Evolutionary conservation across 2,329 filamentous ascomycete species (phyloP).

Genomic region (Fusarium decemcellulare): DNA sequence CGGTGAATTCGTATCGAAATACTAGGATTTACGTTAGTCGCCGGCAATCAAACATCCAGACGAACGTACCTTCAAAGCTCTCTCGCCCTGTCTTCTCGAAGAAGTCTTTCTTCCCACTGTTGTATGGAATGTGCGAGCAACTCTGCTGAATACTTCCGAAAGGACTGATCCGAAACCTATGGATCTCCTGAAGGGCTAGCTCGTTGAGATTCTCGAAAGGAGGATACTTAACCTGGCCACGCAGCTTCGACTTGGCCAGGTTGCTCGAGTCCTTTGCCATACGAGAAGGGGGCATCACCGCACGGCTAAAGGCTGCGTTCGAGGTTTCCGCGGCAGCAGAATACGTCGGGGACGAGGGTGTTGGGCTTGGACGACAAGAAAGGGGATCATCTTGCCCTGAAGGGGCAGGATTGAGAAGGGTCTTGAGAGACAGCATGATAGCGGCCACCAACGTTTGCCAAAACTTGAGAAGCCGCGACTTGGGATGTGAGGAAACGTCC

Average conservation of each 20-base stretch:
- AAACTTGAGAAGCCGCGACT: slow-evolving; percentile 2
- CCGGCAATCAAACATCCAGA: slow-evolving; percentile 7
- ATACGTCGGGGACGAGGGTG: slow-evolving; percentile 35
- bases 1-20: slow-evolving; percentile 77
- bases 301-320: slow-evolving; percentile 12
- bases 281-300: slow-evolving; percentile 28
- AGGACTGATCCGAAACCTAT: slow-evolving; percentile 76
- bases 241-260: slow-evolving; percentile 69
- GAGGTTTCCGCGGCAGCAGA: slow-evolving; percentile 24
- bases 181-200: slow-evolving; percentile 69
- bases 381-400: slow-evolving; percentile 54
- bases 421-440: slow-evolving; percentile 75
- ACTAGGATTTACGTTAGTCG: slow-evolving; percentile 37
- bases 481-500: slow-evolving; percentile 13
- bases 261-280: slow-evolving; percentile 63
- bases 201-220: slow-evolving; percentile 79
- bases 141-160: slow-evolving; percentile 73
- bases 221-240: slow-evolving; percentile 79
- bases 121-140: slow-evolving; percentile 89
- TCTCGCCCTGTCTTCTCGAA: slow-evolving; percentile 88
- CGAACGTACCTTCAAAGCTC: slow-evolving; percentile 82
- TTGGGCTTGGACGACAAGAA: slow-evolving; percentile 56
- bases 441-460: slow-evolving; percentile 33
- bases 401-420: slow-evolving; percentile 75
- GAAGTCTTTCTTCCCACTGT: slow-evolving; percentile 93